phyloP scores from a whole-genome alignment of 176 grass and related monocot genomes.

The Bothriochloa decipiens region DNA sequence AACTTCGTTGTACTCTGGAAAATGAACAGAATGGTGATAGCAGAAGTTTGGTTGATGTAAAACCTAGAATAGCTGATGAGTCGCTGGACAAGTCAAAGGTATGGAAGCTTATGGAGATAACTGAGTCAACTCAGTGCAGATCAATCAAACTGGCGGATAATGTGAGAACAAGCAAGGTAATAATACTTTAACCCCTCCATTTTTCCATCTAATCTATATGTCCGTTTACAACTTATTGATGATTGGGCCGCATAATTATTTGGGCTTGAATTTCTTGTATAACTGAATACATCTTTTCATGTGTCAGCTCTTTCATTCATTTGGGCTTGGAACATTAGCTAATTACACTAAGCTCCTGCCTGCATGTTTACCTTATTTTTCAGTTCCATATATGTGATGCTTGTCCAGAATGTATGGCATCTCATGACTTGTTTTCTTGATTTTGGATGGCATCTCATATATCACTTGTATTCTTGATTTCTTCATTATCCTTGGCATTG shows the following conservation, averaged over 20 bases:
- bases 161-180: constrained; percentile 87
- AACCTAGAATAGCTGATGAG: constrained; percentile 94
- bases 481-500: not conserved
- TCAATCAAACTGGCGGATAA: constrained; percentile 87
- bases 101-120: constrained; percentile 98
- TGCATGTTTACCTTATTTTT: constrained; percentile 26
- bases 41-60: constrained; percentile 85
- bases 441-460: constrained; percentile 3
- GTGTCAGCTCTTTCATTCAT: not conserved
- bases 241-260: not conserved
- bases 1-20: constrained; percentile 23
- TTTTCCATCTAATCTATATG: not conserved
- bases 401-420: not conserved
- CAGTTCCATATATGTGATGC: constrained; percentile 7
- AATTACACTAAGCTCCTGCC: constrained; percentile 18
- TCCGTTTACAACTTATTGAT: not conserved
- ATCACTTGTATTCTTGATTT: constrained; percentile 14
- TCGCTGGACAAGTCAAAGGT: constrained; percentile 84
- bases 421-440: constrained; percentile 13
- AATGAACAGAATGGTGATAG: constrained; percentile 82
- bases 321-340: not conserved
- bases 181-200: constrained; percentile 30
- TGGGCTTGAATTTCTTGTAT: not conserved
- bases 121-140: constrained; percentile 81
- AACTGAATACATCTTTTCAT: not conserved